phyloP scores from a whole-genome alignment of 2,329 filamentous ascomycete species.

The Aureobasidium sp. region DNA sequence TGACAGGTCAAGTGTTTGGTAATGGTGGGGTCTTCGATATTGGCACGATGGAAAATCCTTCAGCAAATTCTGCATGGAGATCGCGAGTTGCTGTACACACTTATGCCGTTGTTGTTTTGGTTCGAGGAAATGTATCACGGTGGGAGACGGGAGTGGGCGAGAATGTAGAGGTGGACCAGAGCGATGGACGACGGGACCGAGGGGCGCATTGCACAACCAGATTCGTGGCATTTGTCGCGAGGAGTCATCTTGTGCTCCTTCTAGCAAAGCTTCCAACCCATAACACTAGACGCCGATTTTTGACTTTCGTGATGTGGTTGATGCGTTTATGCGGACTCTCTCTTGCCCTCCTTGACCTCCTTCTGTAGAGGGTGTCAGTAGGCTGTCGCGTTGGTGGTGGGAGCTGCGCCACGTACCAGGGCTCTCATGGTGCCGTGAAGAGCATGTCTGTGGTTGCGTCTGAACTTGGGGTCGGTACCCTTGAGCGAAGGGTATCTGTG shows the following conservation, averaged over 20 bases:
- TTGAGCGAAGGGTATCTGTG: constrained; percentile 98
- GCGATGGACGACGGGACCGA: not conserved
- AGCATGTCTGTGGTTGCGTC: constrained; percentile 99
- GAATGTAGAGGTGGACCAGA: not conserved
- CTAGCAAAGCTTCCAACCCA: constrained; percentile 17
- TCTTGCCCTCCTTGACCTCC: constrained; percentile 95
- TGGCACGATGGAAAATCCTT: constrained; percentile 60
- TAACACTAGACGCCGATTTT: constrained; percentile 15
- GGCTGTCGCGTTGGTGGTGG: not conserved
- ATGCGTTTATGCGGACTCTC: constrained; percentile 66
- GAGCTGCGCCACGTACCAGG: constrained; percentile 61
- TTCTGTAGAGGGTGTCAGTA: constrained; percentile 56
- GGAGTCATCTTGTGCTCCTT: constrained; percentile 14
- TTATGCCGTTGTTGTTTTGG: constrained; percentile 46
- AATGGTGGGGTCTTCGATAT: constrained; percentile 53
- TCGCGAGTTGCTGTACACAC: constrained; percentile 64
- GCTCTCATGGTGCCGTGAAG: constrained; percentile 98
- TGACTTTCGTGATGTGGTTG: constrained; percentile 15
- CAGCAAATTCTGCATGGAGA: constrained; percentile 54
- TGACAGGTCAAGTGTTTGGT: constrained; percentile 56
- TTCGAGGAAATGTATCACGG: not conserved
- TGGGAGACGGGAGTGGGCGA: not conserved
- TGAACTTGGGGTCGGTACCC: constrained; percentile 98
- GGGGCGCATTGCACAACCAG: constrained; percentile 14
- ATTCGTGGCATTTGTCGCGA: constrained; percentile 16